A percentile compares a stretch with the other conserved stretches of the same genome.
Conservation (phyloP, 2,329 filamentous ascomycete species). For the Fusarium zealandicum region DNA sequence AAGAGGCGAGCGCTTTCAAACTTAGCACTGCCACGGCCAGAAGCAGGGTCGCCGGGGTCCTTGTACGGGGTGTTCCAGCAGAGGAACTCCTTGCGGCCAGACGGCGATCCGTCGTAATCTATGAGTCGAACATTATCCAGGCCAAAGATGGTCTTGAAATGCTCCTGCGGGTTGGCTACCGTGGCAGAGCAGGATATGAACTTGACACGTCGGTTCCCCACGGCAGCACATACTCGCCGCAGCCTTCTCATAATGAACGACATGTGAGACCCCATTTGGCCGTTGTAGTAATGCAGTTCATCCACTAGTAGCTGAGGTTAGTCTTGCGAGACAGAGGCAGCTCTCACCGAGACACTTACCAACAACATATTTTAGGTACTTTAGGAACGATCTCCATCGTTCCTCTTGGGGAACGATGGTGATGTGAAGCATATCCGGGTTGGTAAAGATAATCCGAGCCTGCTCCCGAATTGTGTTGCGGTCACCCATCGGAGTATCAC, state of each 20-base stretch:
- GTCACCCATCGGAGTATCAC: slow-evolving; percentile 85
- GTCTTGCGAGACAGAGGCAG: background rate
- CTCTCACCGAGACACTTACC: slow-evolving; percentile 46
- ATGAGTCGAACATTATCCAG: slow-evolving; percentile 81
- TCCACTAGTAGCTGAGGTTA: slow-evolving; percentile 59
- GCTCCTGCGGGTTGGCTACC: slow-evolving; percentile 87
- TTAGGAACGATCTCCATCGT: slow-evolving; percentile 85
- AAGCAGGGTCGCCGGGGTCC: slow-evolving; percentile 85
- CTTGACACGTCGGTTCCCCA: slow-evolving; percentile 84
- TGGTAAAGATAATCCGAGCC: slow-evolving; percentile 93
- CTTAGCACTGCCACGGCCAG: slow-evolving; percentile 83
- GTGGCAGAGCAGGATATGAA: slow-evolving; percentile 98
- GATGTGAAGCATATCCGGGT: slow-evolving; percentile 96
- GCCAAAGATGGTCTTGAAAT: slow-evolving; percentile 95
- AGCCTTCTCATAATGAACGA: slow-evolving; percentile 93
- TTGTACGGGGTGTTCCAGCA: slow-evolving; percentile 98
- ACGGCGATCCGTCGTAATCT: slow-evolving; percentile 92
- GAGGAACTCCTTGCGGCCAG: slow-evolving; percentile 88
- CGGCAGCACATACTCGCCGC: slow-evolving; percentile 84
- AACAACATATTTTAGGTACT: slow-evolving; percentile 89
- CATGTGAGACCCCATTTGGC: slow-evolving; percentile 91
- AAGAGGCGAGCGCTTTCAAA: slow-evolving; percentile 89
- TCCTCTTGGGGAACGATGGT: slow-evolving; percentile 93
- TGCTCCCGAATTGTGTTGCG: slow-evolving; percentile 84
- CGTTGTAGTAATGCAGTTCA: slow-evolving; percentile 96